These are phyloP conservation scores for Pichia insulana DNA, from an alignment of 805 yeast genomes.

Conservation along the genomic window DNA sequence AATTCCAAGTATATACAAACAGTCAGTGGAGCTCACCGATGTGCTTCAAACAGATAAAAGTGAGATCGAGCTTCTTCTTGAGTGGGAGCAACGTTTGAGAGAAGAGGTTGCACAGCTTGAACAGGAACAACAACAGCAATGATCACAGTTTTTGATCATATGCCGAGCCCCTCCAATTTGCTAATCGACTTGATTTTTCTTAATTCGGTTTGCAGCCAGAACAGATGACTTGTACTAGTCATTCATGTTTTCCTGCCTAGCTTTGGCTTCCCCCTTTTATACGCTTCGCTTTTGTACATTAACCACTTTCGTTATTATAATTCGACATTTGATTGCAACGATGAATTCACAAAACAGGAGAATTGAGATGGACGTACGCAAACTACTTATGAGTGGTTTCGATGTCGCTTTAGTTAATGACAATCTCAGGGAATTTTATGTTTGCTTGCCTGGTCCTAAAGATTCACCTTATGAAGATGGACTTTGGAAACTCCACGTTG, in stretches of 20 bases:
- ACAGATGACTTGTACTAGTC: no score
- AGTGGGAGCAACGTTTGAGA: not conserved
- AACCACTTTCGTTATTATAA: no score
- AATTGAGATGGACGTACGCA: constrained; percentile 94
- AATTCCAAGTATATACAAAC: constrained; percentile 6
- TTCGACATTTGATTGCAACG: no score
- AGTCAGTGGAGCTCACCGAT: constrained; percentile 18
- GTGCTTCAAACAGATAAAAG: constrained; percentile 12
- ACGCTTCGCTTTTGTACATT: no score
- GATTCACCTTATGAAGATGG: constrained; percentile 89
- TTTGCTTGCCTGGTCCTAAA: constrained; percentile 77
- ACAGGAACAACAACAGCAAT: not conserved
- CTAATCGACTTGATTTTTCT: not conserved
- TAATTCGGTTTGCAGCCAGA: not conserved
- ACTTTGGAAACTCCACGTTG: constrained; percentile 84
- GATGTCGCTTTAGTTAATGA: constrained; percentile 69
- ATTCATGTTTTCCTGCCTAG: no score
- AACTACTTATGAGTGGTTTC: constrained; percentile 86
- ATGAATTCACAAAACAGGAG: constrained; percentile 53
- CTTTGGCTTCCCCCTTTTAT: no score
- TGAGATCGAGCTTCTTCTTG: not conserved
- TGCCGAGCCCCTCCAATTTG: not conserved
- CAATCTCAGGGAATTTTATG: constrained; percentile 78
- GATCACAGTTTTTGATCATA: not conserved
- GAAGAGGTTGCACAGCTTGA: not conserved